Percentiles rank a stretch among this genome's conserved stretches.
These are phyloP conservation scores for Fusarium sp. DNA, from an alignment of 2,329 filamentous ascomycete genomes.

Conservation along the genomic window DNA sequence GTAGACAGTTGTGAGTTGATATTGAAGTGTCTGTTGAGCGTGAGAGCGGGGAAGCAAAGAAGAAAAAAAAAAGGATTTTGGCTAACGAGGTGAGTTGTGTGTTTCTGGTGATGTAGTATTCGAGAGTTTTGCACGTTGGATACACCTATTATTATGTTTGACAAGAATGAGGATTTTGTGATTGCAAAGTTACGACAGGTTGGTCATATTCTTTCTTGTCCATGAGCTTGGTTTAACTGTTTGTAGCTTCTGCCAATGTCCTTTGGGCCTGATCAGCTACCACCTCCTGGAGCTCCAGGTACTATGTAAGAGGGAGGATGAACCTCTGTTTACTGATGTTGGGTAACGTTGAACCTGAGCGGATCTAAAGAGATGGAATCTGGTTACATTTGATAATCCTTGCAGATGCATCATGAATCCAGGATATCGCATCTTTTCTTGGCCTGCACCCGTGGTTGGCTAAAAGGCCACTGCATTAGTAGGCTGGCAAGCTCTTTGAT, in stretches of 20 bases:
- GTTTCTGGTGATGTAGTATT: constrained; percentile 65
- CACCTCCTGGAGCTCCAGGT: constrained; percentile 52
- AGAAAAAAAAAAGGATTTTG: constrained; percentile 13
- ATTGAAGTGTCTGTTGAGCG: neutral
- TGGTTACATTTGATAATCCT: constrained; percentile 5
- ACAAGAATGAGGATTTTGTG: constrained; percentile 81
- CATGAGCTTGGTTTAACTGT: neutral
- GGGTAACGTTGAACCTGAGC: neutral
- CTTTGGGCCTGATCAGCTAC: constrained; percentile 75
- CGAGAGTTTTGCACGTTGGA: constrained; percentile 80
- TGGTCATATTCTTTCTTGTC: constrained; percentile 41
- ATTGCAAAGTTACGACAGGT: constrained; percentile 79
- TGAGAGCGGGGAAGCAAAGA: neutral
- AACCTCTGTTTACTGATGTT: neutral
- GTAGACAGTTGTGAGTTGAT: constrained; percentile 82
- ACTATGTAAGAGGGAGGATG: constrained; percentile 1
- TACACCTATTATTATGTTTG: constrained; percentile 92
- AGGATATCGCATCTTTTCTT: neutral
- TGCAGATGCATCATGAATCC: neutral
- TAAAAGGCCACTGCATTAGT: constrained; percentile 18
- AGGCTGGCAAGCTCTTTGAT: constrained; percentile 7
- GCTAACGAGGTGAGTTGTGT: constrained; percentile 32
- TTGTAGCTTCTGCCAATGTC: constrained; percentile 75
- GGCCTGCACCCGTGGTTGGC: constrained; percentile 10
- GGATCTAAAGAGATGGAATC: neutral